Evolutionary conservation across 305 asterid genomes (phyloP).

Genomic region (Stenogyne calaminthoides): DNA sequence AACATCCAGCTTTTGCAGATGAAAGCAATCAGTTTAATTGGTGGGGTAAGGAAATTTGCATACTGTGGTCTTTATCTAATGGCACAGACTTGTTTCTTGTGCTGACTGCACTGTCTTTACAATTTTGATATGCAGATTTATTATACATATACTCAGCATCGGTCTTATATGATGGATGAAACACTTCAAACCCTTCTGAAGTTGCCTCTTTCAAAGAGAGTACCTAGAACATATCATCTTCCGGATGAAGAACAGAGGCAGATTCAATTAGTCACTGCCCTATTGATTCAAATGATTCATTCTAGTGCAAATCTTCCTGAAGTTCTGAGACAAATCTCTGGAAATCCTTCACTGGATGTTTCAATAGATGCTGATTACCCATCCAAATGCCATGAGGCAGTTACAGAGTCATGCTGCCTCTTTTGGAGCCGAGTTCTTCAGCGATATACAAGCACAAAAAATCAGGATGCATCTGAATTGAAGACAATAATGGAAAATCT

Average conservation of each 20-base stretch:
- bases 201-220: constrained; percentile 87
- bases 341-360: constrained; percentile 65
- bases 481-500: constrained; percentile 93
- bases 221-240: constrained; percentile 94
- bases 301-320: constrained; percentile 95
- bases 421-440: constrained; percentile 99
- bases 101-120: constrained; percentile 30
- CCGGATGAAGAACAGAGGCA: constrained; percentile 98
- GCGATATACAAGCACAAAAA: constrained; percentile 82
- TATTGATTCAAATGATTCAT: constrained; percentile 84
- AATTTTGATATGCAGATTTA: constrained; percentile 61
- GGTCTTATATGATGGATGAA: constrained; percentile 96
- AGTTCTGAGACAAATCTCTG: constrained; percentile 62
- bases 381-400: constrained; percentile 82
- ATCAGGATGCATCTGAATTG: constrained; percentile 89
- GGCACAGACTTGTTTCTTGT: constrained; percentile 26
- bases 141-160: constrained; percentile 73
- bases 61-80: constrained; percentile 28
- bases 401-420: constrained; percentile 95
- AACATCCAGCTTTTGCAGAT: constrained; percentile 94
- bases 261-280: constrained; percentile 91
- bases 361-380: constrained; percentile 76
- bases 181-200: constrained; percentile 85
- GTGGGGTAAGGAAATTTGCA: constrained; percentile 74
- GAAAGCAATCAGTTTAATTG: constrained; percentile 88